These are phyloP conservation scores for Cavenderia fasciculata DNA, from an alignment of 78 protist genomes.

Conservation along the genomic window DNA sequence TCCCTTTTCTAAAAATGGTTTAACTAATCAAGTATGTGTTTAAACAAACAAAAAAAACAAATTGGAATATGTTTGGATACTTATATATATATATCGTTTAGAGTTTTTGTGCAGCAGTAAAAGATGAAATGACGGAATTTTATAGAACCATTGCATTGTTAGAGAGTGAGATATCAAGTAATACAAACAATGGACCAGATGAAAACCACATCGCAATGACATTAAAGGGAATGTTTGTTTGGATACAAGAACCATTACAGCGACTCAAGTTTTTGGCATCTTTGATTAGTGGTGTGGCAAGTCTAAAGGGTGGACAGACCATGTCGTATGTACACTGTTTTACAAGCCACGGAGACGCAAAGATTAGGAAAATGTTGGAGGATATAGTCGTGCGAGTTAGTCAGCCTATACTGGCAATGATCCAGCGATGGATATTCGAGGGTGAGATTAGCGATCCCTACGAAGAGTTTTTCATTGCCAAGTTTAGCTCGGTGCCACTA, in stretches of 20 bases:
- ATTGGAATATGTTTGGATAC: background rate
- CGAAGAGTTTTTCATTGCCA: conserved; percentile 77
- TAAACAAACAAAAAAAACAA: background rate
- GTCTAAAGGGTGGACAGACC: conserved; percentile 59
- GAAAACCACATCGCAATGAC: conserved; percentile 14
- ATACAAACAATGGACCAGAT: background rate
- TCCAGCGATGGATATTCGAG: conserved; percentile 62
- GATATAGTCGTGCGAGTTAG: conserved; percentile 9
- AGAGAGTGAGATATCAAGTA: conserved; percentile 15
- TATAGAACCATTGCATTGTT: conserved; percentile 62
- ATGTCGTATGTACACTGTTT: conserved; percentile 12
- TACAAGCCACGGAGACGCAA: conserved; percentile 46
- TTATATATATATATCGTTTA: background rate
- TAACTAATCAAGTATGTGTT: conserved; percentile 51
- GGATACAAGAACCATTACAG: conserved; percentile 67
- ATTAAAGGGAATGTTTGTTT: conserved; percentile 53
- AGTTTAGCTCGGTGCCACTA: background rate
- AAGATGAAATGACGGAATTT: conserved; percentile 71
- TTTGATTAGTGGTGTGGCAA: background rate
- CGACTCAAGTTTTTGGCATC: conserved; percentile 20
- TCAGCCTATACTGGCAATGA: conserved; percentile 71
- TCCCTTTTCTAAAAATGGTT: conserved; percentile 14
- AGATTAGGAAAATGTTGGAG: background rate
- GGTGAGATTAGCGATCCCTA: conserved; percentile 75
- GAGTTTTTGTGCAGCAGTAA: conserved; percentile 70